A percentile compares a stretch with the other conserved stretches of the same genome.
Conservation (phyloP, 2,329 filamentous ascomycete species). For the Phaeosphaeriaceae sp. region DNA sequence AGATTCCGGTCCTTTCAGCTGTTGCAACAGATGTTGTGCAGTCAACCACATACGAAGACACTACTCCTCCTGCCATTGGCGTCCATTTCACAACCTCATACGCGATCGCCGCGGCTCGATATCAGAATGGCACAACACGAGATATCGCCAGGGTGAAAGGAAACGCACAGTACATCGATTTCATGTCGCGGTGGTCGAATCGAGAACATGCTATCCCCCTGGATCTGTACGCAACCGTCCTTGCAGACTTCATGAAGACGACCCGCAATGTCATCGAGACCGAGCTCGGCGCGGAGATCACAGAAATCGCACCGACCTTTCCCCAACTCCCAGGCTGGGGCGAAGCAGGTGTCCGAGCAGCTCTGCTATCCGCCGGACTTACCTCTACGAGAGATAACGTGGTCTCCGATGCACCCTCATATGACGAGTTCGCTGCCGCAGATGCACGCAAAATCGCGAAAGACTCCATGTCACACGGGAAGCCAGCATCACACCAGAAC, state of each 20-base stretch:
- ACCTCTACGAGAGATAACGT: constrained; percentile 7
- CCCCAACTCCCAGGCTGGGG: constrained; percentile 17
- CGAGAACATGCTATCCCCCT: constrained; percentile 2
- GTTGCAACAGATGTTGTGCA: background rate
- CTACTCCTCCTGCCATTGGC: constrained; percentile 23
- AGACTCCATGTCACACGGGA: background rate
- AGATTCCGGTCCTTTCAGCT: constrained; percentile 9
- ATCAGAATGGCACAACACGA: constrained; percentile 29
- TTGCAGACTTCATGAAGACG: constrained; percentile 24
- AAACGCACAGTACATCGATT: constrained; percentile 30
- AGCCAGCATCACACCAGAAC: constrained; percentile 18
- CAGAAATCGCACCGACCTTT: constrained; percentile 26
- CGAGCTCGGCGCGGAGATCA: constrained; percentile 18
- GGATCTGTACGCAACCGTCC: constrained; percentile 19
- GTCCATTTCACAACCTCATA: constrained; percentile 39
- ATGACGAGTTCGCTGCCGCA: constrained; percentile 28
- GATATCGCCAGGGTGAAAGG: constrained; percentile 31
- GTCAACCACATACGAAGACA: constrained; percentile 3
- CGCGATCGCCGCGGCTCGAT: constrained; percentile 31
- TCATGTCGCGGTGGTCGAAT: constrained; percentile 32
- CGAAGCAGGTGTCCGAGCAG: constrained; percentile 23
- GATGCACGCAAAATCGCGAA: constrained; percentile 21
- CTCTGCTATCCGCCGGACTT: constrained; percentile 23
- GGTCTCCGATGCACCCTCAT: constrained; percentile 4
- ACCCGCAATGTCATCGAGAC: constrained; percentile 23